Evolutionary conservation across 345 rosid species (phyloP).

Genomic region (Cochlearia excelsa): DNA sequence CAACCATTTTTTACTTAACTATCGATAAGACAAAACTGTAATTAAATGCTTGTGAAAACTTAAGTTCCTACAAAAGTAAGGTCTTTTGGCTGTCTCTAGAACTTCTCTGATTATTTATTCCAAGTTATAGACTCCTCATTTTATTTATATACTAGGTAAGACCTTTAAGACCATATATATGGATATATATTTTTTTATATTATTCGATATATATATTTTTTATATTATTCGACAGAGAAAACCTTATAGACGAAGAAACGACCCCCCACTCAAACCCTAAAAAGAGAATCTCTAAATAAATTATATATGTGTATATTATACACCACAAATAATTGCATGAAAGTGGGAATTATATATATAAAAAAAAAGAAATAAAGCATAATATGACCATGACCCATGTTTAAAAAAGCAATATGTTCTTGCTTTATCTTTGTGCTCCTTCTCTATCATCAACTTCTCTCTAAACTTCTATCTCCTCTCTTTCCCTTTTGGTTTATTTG

Average conservation of each 20-base stretch:
- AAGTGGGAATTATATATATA: constrained; percentile 26
- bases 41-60: too few relatives aligned
- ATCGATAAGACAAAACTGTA: too few relatives aligned
- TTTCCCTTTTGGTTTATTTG: constrained; percentile 31
- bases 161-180: constrained; percentile 17
- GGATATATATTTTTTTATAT: not conserved
- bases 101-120: constrained; percentile 13
- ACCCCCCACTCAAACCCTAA: constrained; percentile 36
- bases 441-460: constrained; percentile 21
- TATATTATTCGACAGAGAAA: constrained; percentile 23
- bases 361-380: constrained; percentile 25
- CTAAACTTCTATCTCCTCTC: constrained; percentile 33
- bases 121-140: not conserved
- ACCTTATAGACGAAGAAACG: constrained; percentile 37
- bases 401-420: constrained; percentile 29
- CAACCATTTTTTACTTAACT: too few relatives aligned
- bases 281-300: constrained; percentile 26
- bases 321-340: constrained; percentile 23
- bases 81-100: constrained; percentile 23
- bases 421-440: constrained; percentile 36
- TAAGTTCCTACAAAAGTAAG: constrained; percentile 7
- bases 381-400: constrained; percentile 34
- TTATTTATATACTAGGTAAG: constrained; percentile 8
- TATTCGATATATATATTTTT: not conserved
- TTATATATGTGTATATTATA: not conserved